Conservation (phyloP, 2,329 filamentous ascomycete species). For the Xylariaceae sp. region DNA sequence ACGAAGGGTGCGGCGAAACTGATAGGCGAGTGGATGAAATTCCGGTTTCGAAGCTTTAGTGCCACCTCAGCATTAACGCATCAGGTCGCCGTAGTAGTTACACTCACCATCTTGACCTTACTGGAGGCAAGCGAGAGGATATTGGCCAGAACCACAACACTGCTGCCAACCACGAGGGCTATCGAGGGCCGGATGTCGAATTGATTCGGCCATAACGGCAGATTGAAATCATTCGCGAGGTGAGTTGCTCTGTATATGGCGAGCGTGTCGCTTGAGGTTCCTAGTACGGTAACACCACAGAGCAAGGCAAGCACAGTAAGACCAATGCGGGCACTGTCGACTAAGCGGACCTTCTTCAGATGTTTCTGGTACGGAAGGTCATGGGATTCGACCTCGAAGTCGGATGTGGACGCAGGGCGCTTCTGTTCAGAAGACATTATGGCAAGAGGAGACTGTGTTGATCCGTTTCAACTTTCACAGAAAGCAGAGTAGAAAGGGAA, state of each 20-base stretch:
- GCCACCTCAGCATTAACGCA: slow-evolving; percentile 12
- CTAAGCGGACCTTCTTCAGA: slow-evolving; percentile 38
- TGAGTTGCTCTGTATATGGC: slow-evolving; percentile 59
- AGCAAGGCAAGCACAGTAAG: slow-evolving; percentile 55
- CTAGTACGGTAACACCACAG: slow-evolving; percentile 55
- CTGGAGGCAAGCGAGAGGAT: slow-evolving; percentile 50
- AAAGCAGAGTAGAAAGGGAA: slow-evolving; percentile 15
- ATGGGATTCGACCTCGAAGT: slow-evolving; percentile 52
- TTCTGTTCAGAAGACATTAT: slow-evolving; percentile 43
- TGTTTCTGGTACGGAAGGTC: slow-evolving; percentile 45
- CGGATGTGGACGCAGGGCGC: slow-evolving; percentile 46
- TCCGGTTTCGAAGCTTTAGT: slow-evolving; percentile 44
- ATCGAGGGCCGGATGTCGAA: slow-evolving; percentile 61
- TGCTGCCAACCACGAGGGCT: slow-evolving; percentile 55
- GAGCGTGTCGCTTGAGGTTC: slow-evolving; percentile 57
- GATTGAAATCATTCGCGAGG: slow-evolving; percentile 48
- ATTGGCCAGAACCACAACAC: slow-evolving; percentile 53
- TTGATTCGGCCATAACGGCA: slow-evolving; percentile 60
- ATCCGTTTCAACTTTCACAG: slow-evolving; percentile 22
- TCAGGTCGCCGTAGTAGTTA: background rate
- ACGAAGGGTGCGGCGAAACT: slow-evolving; percentile 46
- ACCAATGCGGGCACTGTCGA: slow-evolving; percentile 50
- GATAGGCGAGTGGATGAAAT: slow-evolving; percentile 40
- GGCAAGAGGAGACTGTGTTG: slow-evolving; percentile 11
- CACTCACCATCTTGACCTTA: slow-evolving; percentile 54